Evolutionary conservation across 495 filamentous ascomycete genomes (phyloP).

Genomic region (Aspergillus olivimuriae): DNA sequence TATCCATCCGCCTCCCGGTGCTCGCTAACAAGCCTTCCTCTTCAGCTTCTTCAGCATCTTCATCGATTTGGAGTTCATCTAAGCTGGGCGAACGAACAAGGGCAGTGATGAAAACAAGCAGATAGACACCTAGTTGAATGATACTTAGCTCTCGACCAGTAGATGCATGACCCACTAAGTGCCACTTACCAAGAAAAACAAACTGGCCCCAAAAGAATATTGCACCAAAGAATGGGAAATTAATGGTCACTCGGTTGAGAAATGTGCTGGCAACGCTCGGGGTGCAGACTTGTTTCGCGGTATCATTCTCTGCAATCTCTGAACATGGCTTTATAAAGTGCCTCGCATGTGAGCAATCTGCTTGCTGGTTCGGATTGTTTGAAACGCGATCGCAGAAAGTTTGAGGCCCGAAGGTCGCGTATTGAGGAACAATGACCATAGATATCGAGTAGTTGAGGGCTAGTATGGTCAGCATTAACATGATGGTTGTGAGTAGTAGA

Average conservation of each 20-base stretch:
- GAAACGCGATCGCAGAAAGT: slow-evolving; percentile 76
- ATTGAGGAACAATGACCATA: slow-evolving; percentile 90
- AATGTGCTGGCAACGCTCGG: slow-evolving; percentile 87
- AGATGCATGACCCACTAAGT: no score
- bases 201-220: slow-evolving; percentile 95
- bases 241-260: slow-evolving; percentile 86
- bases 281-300: slow-evolving; percentile 73
- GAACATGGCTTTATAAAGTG: slow-evolving; percentile 75
- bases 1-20: slow-evolving; percentile 70
- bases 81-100: slow-evolving; percentile 75
- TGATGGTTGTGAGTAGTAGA: slow-evolving; percentile 81
- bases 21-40: slow-evolving; percentile 85
- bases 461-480: slow-evolving; percentile 81
- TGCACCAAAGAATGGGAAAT: slow-evolving; percentile 93
- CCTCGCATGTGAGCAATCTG: slow-evolving; percentile 70
- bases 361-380: slow-evolving; percentile 49
- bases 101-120: slow-evolving; percentile 66
- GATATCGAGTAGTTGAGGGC: slow-evolving; percentile 87
- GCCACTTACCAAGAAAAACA: slow-evolving; percentile 71
- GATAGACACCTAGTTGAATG: slow-evolving; percentile 51
- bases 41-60: slow-evolving; percentile 89
- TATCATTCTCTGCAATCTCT: slow-evolving; percentile 55
- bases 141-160: background rate
- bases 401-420: slow-evolving; percentile 89
- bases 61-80: slow-evolving; percentile 67